Base-by-base conservation (phyloP, 306 rosid species). In the Corylus heterophylla region DNA sequence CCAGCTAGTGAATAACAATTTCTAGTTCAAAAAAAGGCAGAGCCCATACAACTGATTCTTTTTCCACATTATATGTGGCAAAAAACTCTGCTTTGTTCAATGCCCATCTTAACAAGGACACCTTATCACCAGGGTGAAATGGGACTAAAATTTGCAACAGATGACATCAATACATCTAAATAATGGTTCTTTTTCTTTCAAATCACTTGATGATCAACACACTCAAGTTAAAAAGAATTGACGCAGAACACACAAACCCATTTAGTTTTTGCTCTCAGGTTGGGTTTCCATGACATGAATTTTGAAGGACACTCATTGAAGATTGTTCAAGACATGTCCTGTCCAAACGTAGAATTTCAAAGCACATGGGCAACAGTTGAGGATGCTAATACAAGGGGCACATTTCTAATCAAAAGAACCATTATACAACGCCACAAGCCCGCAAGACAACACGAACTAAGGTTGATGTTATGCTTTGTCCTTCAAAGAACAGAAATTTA, bases 211-310 rank as follows among this genome's bases (percentile, higher is more conserved):
- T 8, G 11, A 48, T 11, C 12, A 48, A 48, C 51, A 48, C 51
- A 8, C 51, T 48, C 51, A 48, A 48, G 51, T 48, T 9, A 48
- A 48, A 48, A 48, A 48, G 10, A 48, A 48, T 8, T 48, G 13
- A 48, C 12, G 51, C 51, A 48, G 11, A 8, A 7, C 50, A 47
- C 50, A 48, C 3, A 10, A 10, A 49, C 52, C 52, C 52, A 49
- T 49, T 49, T 49, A 2, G 14, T 49, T 49, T 11, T 49, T 9
- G 52, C 52, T 49, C 97, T 92, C 85, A 52, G 18, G 56, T 52
- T 61, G 42, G 31, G 45, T 27, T 61, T 61, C 17, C 39, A 27
- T 3, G 5, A 12, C 27, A 61, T 20, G 42, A 61, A 61, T 25
- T 27, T 8, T 8, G 17, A 27, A 7, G 68, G 68, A 29, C 5